phyloP scores from a whole-genome alignment of 441 rosid genomes.

The Populus hybrid region DNA sequence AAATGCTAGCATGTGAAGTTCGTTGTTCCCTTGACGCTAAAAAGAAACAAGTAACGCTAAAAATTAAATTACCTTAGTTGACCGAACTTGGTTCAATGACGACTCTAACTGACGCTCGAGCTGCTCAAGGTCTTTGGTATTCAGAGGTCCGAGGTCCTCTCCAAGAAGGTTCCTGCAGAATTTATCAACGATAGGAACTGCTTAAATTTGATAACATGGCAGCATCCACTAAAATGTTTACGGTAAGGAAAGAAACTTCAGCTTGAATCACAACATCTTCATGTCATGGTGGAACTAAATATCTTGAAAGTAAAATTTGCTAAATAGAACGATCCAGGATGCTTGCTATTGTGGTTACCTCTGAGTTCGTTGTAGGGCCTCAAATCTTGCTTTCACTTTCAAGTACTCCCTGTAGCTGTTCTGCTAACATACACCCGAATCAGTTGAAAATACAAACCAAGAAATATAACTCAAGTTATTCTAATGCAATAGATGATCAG shows the following conservation, averaged over 20 bases:
- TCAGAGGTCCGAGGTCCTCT: slow-evolving; percentile 84
- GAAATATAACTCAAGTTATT: neutral
- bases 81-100: slow-evolving; percentile 82
- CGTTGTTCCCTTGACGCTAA: neutral
- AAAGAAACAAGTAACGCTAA: neutral
- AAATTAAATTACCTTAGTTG: slow-evolving; percentile 58
- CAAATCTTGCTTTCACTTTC: slow-evolving; percentile 75
- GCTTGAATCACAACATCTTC: neutral
- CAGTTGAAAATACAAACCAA: neutral
- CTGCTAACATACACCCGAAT: slow-evolving; percentile 35
- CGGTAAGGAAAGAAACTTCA: neutral
- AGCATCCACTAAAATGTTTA: neutral
- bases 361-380: slow-evolving; percentile 79
- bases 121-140: slow-evolving; percentile 88
- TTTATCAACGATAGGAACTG: neutral
- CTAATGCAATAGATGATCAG: neutral
- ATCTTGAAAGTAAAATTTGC: neutral
- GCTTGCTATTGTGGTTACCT: slow-evolving; percentile 39
- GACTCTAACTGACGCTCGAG: slow-evolving; percentile 87
- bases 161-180: slow-evolving; percentile 80
- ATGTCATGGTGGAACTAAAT: neutral
- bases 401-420: slow-evolving; percentile 84
- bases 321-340: neutral
- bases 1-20: neutral
- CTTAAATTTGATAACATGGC: neutral